phyloP scores from a whole-genome alignment of 2,329 filamentous ascomycete genomes.

The Fusarium sp. region DNA sequence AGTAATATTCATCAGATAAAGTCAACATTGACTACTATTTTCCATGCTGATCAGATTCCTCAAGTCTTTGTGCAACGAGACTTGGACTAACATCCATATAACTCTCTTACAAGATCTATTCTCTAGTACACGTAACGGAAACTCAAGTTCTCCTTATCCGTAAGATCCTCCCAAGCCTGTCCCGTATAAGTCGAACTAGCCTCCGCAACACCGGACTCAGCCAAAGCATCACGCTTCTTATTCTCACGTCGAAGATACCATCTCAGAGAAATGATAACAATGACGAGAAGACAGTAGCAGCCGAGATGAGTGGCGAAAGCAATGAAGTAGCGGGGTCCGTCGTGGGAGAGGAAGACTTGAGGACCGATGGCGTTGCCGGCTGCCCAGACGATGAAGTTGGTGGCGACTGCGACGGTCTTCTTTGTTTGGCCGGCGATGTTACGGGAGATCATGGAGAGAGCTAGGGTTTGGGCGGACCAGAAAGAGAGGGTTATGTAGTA shows the following conservation, averaged over 20 bases:
- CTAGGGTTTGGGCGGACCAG: slow-evolving; percentile 78
- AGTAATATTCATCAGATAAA: no score
- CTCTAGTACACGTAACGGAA: slow-evolving; percentile 65
- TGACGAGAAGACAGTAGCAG: slow-evolving; percentile 72
- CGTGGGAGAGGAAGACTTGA: slow-evolving; percentile 26
- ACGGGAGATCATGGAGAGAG: slow-evolving; percentile 74
- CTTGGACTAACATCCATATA: no score
- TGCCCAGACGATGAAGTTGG: slow-evolving; percentile 78
- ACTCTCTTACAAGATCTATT: neutral
- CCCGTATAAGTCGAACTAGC: slow-evolving; percentile 49
- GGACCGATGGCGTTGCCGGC: slow-evolving; percentile 73
- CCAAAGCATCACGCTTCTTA: slow-evolving; percentile 64
- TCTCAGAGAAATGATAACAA: slow-evolving; percentile 68
- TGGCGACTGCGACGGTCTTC: slow-evolving; percentile 74
- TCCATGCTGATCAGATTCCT: no score
- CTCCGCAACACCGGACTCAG: slow-evolving; percentile 55
- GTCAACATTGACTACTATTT: no score
- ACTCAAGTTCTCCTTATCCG: slow-evolving; percentile 69
- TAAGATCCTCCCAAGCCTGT: slow-evolving; percentile 72
- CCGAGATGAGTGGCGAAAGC: slow-evolving; percentile 77
- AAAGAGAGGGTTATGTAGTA: slow-evolving; percentile 84
- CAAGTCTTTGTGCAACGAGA: no score
- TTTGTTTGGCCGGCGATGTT: slow-evolving; percentile 81
- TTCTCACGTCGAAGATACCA: slow-evolving; percentile 70
- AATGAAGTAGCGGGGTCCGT: slow-evolving; percentile 71